A percentile compares a stretch with the other conserved stretches of the same genome.
These are phyloP conservation scores for Metroxylon sagu DNA, from an alignment of 176 grass and related monocot species.

Conservation along the genomic window DNA sequence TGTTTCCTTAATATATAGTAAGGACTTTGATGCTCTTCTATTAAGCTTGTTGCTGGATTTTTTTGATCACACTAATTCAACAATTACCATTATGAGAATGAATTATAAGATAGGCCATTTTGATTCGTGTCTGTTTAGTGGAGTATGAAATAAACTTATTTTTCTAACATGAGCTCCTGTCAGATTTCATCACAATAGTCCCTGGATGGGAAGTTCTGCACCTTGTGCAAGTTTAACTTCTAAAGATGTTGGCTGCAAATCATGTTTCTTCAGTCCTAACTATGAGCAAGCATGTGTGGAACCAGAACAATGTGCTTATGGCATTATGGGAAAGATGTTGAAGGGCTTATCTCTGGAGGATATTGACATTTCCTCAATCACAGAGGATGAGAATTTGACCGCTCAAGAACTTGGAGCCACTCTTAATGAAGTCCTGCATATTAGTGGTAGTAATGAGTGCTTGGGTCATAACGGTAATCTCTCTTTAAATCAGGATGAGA, in stretches of 20 bases:
- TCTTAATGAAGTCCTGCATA: slow-evolving; percentile 34
- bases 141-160: neutral
- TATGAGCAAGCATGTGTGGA: slow-evolving; percentile 25
- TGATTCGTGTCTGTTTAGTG: neutral
- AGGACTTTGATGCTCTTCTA: no score
- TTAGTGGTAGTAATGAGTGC: slow-evolving; percentile 13
- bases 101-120: neutral
- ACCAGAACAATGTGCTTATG: slow-evolving; percentile 29
- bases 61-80: no score
- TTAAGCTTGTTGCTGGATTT: no score
- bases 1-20: no score
- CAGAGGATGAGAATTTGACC: slow-evolving; percentile 29
- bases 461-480: slow-evolving; percentile 11
- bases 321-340: neutral
- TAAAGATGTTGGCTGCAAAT: slow-evolving; percentile 35
- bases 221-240: slow-evolving; percentile 26
- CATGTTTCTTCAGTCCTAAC: slow-evolving; percentile 34
- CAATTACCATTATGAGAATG: no score
- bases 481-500: slow-evolving; percentile 19
- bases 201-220: slow-evolving; percentile 51
- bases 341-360: neutral
- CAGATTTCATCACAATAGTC: slow-evolving; percentile 8
- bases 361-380: slow-evolving; percentile 16
- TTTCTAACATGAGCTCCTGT: neutral
- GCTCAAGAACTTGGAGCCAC: slow-evolving; percentile 39